Base-by-base conservation (phyloP, 176 grass and related monocot species). In the Calamus simplicifolius region DNA sequence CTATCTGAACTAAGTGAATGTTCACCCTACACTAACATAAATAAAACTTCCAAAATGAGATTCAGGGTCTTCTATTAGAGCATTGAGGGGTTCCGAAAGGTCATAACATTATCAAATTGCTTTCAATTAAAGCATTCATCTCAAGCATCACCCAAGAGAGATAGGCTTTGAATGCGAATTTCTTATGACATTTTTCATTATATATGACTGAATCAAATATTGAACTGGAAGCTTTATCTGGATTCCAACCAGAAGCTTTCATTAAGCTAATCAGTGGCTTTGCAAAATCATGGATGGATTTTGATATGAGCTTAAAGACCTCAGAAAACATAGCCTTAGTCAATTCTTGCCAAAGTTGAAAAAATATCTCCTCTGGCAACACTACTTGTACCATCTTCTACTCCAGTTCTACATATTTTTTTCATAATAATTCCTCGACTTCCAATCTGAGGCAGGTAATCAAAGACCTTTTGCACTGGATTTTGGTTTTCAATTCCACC, bases 31-130 rank as follows among this genome's bases (percentile, higher is more conserved):
- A n/a, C n/a, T n/a, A n/a, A n/a, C n/a, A n/a, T n/a, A n/a, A n/a
- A n/a, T n/a, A n/a, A n/a, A n/a, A n/a, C n/a, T n/a, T 19, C 91
- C 83, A n/a, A 96, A 96, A 48, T 21, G 13, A 15, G 86, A 85
- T 69, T 87, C 25, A 35, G 83, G 83, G 27, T 75, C 71, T 6
- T 64, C 60, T 53, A 87, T 66, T 25, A 96, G 77, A 64, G 80
- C 71, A 62, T 96, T 77, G 8, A 90, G 87, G 91, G 83, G 30
- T 85, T 86, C 14, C 30, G 52, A 58, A 71, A 79, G 14, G 65
- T 73, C 86, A 96, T 85, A 25, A 85, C 16, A 58, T 18, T 17
- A 50, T 90, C 72, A 3, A 87, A 90, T 18, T 51, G 51, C 63
- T 87, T 75, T 57, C 69, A 67, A 8, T 61, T 57, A 43, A 80